Percentiles rank a stretch among this genome's conserved stretches.
Conservation (phyloP, 805 yeast species). For the Pichia ethanolica region DNA sequence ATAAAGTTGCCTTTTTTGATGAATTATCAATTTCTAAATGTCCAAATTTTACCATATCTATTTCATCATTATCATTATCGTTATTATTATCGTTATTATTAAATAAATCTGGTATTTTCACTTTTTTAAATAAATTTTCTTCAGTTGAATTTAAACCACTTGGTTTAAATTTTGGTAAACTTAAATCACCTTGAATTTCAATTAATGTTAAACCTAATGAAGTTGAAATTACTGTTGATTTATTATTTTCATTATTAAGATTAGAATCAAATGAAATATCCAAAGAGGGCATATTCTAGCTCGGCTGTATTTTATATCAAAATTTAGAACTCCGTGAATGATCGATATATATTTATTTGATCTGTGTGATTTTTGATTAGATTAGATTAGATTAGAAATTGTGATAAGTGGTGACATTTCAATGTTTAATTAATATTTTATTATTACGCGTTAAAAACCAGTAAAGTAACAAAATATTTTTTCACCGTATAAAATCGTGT, state of each 20-base stretch:
- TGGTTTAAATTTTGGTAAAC: conserved; percentile 36
- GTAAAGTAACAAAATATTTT: too few species aligned
- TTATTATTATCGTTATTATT: background rate
- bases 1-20: conserved; percentile 44
- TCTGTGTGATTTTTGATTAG: too few species aligned
- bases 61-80: background rate
- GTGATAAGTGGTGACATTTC: too few species aligned
- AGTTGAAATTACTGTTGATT: conserved; percentile 34
- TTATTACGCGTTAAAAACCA: too few species aligned
- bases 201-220: conserved; percentile 51
- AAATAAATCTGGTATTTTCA: conserved; percentile 15
- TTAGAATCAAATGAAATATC: background rate
- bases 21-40: conserved; percentile 38
- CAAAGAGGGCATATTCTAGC: background rate
- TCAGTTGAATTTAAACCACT: conserved; percentile 28
- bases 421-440: too few species aligned
- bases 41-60: conserved; percentile 41
- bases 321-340: too few species aligned
- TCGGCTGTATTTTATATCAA: too few species aligned
- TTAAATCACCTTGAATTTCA: conserved; percentile 71
- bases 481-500: too few species aligned
- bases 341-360: too few species aligned
- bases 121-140: conserved; percentile 28
- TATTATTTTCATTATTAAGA: background rate
- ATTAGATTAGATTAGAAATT: too few species aligned